A percentile compares a stretch with the other conserved stretches of the same genome.
Evolutionary conservation across 139 green algal genomes (phyloP).

Genomic region (Chlamydomonas urium): DNA sequence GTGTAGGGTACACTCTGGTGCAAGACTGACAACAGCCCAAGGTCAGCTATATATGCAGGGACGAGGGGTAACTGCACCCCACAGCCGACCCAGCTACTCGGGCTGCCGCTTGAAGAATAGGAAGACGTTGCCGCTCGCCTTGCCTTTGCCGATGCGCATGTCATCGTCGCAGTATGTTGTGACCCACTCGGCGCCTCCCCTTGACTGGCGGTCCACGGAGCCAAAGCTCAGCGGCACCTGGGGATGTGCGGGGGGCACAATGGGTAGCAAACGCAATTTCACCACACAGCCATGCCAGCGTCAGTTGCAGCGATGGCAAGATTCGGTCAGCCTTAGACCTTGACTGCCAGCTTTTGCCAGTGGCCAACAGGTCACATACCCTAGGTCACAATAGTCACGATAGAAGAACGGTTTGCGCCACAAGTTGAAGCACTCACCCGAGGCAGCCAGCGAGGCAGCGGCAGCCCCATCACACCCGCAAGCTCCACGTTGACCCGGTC

Average conservation of each 20-base stretch:
- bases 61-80: too few relatives aligned
- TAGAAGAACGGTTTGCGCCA: not conserved
- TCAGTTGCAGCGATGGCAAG: not conserved
- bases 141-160: constrained; percentile 22
- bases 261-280: not conserved
- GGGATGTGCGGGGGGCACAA: not conserved
- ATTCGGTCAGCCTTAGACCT: not conserved
- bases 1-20: too few relatives aligned
- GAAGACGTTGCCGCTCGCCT: constrained; percentile 28
- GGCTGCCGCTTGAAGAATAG: constrained; percentile 21
- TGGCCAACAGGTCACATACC: not conserved
- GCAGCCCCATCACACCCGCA: constrained; percentile 20
- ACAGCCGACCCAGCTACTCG: too few relatives aligned
- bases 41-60: too few relatives aligned
- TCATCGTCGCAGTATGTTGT: constrained; percentile 34
- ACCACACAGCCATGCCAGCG: not conserved
- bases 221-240: constrained; percentile 13
- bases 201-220: not conserved
- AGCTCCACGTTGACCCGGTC: constrained; percentile 25
- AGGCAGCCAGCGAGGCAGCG: constrained; percentile 19
- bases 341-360: not conserved
- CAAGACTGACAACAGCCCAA: too few relatives aligned
- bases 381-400: not conserved
- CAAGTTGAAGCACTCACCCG: constrained; percentile 16
- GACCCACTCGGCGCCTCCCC: constrained; percentile 29